These are phyloP conservation scores for Maudiozyma serrabonitensis DNA, from an alignment of 805 yeast genomes.

Conservation along the genomic window DNA sequence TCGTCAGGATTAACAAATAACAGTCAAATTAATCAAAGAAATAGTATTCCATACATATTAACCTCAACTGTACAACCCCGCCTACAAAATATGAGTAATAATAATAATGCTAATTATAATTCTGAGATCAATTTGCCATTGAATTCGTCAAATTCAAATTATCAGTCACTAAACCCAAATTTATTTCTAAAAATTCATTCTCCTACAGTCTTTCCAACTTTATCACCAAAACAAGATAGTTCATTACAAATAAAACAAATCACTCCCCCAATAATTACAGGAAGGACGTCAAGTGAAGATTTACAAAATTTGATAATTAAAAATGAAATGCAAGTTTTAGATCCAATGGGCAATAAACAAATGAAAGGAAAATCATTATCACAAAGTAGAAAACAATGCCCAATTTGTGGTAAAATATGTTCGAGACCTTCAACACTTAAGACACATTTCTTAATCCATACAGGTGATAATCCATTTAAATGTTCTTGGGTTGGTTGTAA, in stretches of 20 bases:
- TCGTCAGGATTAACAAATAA: neutral
- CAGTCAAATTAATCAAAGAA: neutral
- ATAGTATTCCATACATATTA: neutral
- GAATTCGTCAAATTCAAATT: neutral
- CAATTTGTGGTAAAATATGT: constrained; percentile 62
- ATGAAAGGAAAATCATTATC: neutral
- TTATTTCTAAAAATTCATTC: neutral
- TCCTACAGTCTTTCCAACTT: neutral
- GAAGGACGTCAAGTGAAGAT: neutral
- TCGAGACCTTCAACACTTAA: constrained; percentile 74
- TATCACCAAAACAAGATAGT: neutral
- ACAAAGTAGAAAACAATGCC: constrained; percentile 32
- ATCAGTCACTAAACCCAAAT: neutral
- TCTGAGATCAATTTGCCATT: neutral
- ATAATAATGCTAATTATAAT: neutral
- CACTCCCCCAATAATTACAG: neutral
- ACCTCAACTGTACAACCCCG: neutral
- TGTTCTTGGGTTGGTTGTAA: constrained; percentile 59
- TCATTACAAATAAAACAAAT: neutral
- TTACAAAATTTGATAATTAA: neutral
- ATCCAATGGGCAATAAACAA: neutral
- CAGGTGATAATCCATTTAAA: constrained; percentile 66
- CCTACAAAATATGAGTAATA: neutral
- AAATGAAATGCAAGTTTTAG: neutral
- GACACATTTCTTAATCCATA: constrained; percentile 72